Base-by-base conservation (phyloP, 2,329 filamentous ascomycete species). In the Fusarium equiseti region DNA sequence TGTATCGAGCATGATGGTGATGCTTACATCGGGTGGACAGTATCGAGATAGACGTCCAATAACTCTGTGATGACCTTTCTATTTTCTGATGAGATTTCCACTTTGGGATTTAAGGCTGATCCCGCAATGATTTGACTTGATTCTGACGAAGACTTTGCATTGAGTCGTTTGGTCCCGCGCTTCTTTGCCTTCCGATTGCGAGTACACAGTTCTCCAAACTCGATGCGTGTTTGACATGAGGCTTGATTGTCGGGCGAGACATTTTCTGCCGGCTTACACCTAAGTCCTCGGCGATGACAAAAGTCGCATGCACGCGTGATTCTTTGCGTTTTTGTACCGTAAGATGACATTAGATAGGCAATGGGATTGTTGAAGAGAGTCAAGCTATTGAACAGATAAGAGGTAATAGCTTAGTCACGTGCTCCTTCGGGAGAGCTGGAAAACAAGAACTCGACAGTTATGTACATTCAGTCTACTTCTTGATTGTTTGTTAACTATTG, bases 1-100 rank as follows among this genome's bases (percentile, higher is more conserved):
- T 22, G 5, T 24, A 11, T 10, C 6, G 5, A 9, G 5, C 6
- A 8, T 6, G 1, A 16, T 12, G 20, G 8, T 4, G 9, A 5
- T 10, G 4, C 42, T 24, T 44, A 44, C 22, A 24, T 16, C 5
- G 45, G 45, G 12, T 32, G 27, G 12, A 49, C 45, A 49, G 45
- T 49, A 12, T 29, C 42, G 20, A 44, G 22, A 20, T 49, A 49
- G 27, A 49, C 27, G 20, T 22, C 18, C 45, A 49, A 22, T 7
- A 31, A 12, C n/a, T 49, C n/a, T 9, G 26, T 29, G 11, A 22
- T 9, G n/a, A 32, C n/a, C 13, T 49, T 20, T 18, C 27, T 31
- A 4, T 6, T 12, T 20, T n/a, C 29, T 7, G 15, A 16, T 13
- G 12, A 32, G 8, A 9, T 29, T 10, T 10, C 27, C 27, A 29